A percentile compares a stretch with the other conserved stretches of the same genome.
These are phyloP conservation scores for Kandelia obovata DNA, from an alignment of 345 rosid genomes.

Conservation along the genomic window DNA sequence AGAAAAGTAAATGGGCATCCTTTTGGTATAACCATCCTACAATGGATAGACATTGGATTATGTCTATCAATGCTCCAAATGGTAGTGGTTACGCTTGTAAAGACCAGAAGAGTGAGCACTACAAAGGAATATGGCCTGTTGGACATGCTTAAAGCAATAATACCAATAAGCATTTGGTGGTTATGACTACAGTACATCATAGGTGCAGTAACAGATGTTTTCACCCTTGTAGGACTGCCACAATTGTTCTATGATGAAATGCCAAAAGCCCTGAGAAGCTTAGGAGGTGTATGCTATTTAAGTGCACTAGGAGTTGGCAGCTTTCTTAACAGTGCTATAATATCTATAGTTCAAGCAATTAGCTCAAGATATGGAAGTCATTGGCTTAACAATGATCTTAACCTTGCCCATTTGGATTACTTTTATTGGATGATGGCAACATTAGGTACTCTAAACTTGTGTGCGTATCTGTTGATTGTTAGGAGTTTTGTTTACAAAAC, in stretches of 20 bases:
- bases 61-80: conserved; percentile 56
- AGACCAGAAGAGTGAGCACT: conserved; percentile 48
- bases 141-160: conserved; percentile 45
- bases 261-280: conserved; percentile 75
- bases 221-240: conserved; percentile 69
- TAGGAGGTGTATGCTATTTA: conserved; percentile 68
- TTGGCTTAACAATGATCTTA: conserved; percentile 71
- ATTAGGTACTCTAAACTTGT: conserved; percentile 55
- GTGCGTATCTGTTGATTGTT: conserved; percentile 45
- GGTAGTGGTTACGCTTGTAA: conserved; percentile 58
- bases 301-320: conserved; percentile 70
- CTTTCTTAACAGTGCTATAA: conserved; percentile 55
- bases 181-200: conserved; percentile 69
- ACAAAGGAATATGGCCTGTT: conserved; percentile 49
- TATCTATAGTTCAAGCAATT: conserved; percentile 45
- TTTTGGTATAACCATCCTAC: conserved; percentile 70
- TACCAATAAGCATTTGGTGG: conserved; percentile 83
- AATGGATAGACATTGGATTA: conserved; percentile 68
- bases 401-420: conserved; percentile 51
- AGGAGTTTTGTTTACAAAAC: conserved; percentile 59
- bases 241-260: conserved; percentile 83
- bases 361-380: conserved; percentile 25
- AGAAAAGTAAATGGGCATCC: conserved; percentile 56
- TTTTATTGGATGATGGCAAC: conserved; percentile 69
- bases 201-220: conserved; percentile 52